Base-by-base conservation (phyloP, 495 filamentous ascomycete species). In the Aspergillus diversus region DNA sequence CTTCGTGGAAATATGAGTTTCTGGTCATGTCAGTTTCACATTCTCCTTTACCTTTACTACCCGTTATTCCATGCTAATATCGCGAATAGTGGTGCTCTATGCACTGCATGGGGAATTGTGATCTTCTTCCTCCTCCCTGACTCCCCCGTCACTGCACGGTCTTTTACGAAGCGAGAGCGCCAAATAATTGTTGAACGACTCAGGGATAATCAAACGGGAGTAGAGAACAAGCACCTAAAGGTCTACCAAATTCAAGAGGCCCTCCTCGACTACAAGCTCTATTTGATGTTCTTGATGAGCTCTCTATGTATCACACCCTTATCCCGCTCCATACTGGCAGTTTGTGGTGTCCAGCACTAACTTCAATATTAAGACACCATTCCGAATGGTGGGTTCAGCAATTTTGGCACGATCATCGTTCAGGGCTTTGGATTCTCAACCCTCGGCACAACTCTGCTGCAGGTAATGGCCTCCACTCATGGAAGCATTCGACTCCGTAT, bases 201-300 rank as follows among this genome's bases (percentile, higher is more conserved):
- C 8, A 75, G 84, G 16, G 76, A 79, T 7, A 87, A 89, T 51
- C 84, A 87, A 64, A 88, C 86, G 0, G 87, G 87, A 48, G 76
- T 89, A 13, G 86, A 89, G 73, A 89, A 87, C 59, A 83, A 85
- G 50, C 75, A 80, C 55, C 66, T 90, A 51, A 89, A 88, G 67
- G 70, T 65, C n/a, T 78, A 79, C 51, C 88, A 90, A 67, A 75
- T 88, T 11, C 62, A 61, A 5, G 88, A 90, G 61, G 83, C 85
- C 5, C 72, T 83, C 47, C 59, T 76, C 17, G 87, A 90, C 64
- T 74, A 83, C 51, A 90, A 89, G 66, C 72, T 87, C 7, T 88
- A 85, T 72, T 78, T 89, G 8, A 81, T 90, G 48, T 84, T 84
- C 35, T 61, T 83, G 16, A 78, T 89, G 63, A 88, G 86, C 8